Evolutionary conservation across 1,139 yeast genomes (phyloP).

Genomic region (Yamadazyma mexicana): DNA sequence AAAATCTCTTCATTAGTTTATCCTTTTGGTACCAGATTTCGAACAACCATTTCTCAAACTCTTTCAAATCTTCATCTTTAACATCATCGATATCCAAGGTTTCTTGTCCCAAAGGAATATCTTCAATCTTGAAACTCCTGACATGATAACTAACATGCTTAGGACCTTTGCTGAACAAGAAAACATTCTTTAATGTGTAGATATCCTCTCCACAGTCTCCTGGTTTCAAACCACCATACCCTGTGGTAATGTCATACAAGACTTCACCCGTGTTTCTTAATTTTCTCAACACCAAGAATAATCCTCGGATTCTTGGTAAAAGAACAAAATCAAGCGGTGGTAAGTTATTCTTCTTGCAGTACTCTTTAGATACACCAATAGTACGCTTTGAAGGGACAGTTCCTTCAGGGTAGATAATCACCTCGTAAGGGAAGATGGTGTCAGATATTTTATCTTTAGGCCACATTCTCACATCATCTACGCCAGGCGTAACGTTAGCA

Average conservation of each 20-base stretch:
- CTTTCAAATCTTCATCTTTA: constrained; percentile 35
- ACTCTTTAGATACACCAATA: constrained; percentile 54
- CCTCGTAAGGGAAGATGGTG: constrained; percentile 46
- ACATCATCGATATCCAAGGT: constrained; percentile 46
- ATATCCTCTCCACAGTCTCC: constrained; percentile 76
- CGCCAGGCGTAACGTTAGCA: constrained; percentile 17
- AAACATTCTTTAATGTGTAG: constrained; percentile 65
- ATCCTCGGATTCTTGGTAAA: constrained; percentile 80
- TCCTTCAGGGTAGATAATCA: constrained; percentile 91
- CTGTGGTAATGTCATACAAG: constrained; percentile 82
- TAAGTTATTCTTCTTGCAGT: constrained; percentile 50
- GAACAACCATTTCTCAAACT: constrained; percentile 75
- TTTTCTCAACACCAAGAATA: constrained; percentile 63
- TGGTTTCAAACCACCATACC: constrained; percentile 66
- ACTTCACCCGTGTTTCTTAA: constrained; percentile 61
- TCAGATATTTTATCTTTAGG: constrained; percentile 34
- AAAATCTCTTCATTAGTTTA: constrained; percentile 58
- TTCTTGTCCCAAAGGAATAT: constrained; percentile 66
- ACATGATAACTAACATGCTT: constrained; percentile 61
- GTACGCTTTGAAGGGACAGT: constrained; percentile 79
- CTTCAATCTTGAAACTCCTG: constrained; percentile 54
- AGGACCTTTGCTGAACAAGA: constrained; percentile 73
- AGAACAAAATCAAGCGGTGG: constrained; percentile 61
- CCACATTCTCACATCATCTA: constrained; percentile 30
- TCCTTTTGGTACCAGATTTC: constrained; percentile 83